Conservation (phyloP, 2,329 filamentous ascomycete species). For the Ophiostoma sp. region DNA sequence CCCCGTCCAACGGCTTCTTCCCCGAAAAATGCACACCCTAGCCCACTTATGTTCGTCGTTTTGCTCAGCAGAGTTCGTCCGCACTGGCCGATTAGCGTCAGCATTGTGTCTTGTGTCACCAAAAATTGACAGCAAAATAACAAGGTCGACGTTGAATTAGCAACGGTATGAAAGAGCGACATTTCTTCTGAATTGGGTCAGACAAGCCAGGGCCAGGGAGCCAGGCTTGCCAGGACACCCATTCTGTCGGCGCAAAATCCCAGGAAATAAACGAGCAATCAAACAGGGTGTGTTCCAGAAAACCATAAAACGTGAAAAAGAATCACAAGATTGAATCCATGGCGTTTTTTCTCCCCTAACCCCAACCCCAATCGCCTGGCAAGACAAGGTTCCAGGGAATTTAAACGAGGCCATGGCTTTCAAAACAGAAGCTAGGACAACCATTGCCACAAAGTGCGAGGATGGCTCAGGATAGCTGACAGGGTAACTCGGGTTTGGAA, state of each 20-base stretch:
- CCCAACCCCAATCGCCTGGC: background rate
- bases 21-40: background rate
- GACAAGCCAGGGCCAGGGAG: background rate
- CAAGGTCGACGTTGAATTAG: background rate
- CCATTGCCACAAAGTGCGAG: background rate
- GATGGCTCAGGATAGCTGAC: background rate
- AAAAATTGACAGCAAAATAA: background rate
- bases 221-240: background rate
- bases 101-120: background rate
- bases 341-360: background rate
- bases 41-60: background rate
- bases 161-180: background rate
- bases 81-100: background rate
- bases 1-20: background rate
- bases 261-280: background rate
- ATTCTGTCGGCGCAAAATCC: background rate
- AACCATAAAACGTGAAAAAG: background rate
- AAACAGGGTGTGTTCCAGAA: background rate
- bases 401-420: background rate
- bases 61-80: background rate
- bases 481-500: background rate
- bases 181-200: background rate
- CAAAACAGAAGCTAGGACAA: background rate
- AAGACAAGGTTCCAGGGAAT: background rate
- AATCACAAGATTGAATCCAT: background rate